Base-by-base conservation (phyloP, 768 basidiomycete genomes). In the Leccinum ochraceum region DNA sequence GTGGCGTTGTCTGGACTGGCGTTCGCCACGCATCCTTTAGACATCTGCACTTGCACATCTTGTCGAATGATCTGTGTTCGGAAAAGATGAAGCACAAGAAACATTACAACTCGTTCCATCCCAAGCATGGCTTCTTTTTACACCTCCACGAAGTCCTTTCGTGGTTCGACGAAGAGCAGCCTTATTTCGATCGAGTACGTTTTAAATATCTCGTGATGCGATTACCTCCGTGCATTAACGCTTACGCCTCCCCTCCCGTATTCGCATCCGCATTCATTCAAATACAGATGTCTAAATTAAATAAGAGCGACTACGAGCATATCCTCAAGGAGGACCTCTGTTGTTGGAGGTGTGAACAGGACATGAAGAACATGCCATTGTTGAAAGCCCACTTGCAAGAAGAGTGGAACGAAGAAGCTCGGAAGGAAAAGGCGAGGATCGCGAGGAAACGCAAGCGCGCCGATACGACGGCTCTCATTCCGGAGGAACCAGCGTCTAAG, bases 51-150 rank as follows among this genome's bases (percentile, higher is more conserved):
- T 73, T 96, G 11, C 95, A 97, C 69, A 85, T 97, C 56, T 75
- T 97, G 42, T 94, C 94, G 4, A 80, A 84, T 5, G 95, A 97
- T 69, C 71, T 94, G 37, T 80, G 80, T 57, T 88, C 88, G 0
- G 80, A 84, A 9, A 77, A 75, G 55, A 74, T 95, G 78, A 96
- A 95, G 76, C 83, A 79, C 58, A 97, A 96, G 79, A 91, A 89
- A 69, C 95, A 97, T 65, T 91, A 93, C 75, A 95, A 95, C 68
- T 90, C 92, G 6, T 97, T 95, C 75, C 88, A 90, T 67, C 94
- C 94, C 0, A 83, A 84, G 53, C 78, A 83, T 20, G 93, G 91
- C 1, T 96, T 93, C 76, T 95, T 96, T 75, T 68, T 95, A 3
- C 83, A 86, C 61, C 75, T 95, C 17, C 80, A 86, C 54, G 86